Percentiles rank a stretch among this genome's conserved stretches.
phyloP scores from a whole-genome alignment of 768 basidiomycete species.

The Cystobasidium ongulense region DNA sequence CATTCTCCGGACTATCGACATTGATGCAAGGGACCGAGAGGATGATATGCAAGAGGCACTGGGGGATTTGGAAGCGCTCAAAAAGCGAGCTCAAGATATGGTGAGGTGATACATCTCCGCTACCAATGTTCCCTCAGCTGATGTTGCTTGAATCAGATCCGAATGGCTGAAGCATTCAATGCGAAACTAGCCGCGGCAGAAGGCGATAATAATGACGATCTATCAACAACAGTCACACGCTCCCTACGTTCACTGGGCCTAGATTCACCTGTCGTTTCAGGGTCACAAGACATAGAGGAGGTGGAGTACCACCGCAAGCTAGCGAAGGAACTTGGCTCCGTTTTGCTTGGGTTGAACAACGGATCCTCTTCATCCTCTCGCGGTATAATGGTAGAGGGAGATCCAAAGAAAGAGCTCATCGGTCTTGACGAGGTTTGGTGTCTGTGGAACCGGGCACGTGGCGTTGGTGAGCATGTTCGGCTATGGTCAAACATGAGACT shows the following conservation, averaged over 20 bases:
- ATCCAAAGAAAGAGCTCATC: slow-evolving; percentile 30
- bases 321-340: slow-evolving; percentile 66
- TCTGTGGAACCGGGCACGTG: slow-evolving; percentile 39
- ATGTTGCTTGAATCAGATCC: slow-evolving; percentile 31
- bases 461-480: slow-evolving; percentile 33
- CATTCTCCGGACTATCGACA: slow-evolving; percentile 67
- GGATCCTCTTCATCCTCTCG: slow-evolving; percentile 21
- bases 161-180: slow-evolving; percentile 73
- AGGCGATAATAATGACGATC: slow-evolving; percentile 50
- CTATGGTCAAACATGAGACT: not conserved
- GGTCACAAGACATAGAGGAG: slow-evolving; percentile 80
- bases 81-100: slow-evolving; percentile 87
- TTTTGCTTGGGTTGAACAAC: slow-evolving; percentile 54
- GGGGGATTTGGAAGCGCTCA: slow-evolving; percentile 78
- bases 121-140: not conserved
- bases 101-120: slow-evolving; percentile 42
- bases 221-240: slow-evolving; percentile 75
- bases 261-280: slow-evolving; percentile 67
- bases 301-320: slow-evolving; percentile 62
- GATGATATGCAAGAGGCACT: slow-evolving; percentile 66
- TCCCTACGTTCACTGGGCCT: slow-evolving; percentile 85
- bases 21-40: slow-evolving; percentile 57
- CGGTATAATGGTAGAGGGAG: slow-evolving; percentile 12
- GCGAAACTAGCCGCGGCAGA: slow-evolving; percentile 53
- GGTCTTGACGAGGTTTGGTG: slow-evolving; percentile 42